Percentiles rank a stretch among this genome's conserved stretches.
phyloP scores from a whole-genome alignment of 2,329 filamentous ascomycete genomes.

The Aspergillus neoniger region DNA sequence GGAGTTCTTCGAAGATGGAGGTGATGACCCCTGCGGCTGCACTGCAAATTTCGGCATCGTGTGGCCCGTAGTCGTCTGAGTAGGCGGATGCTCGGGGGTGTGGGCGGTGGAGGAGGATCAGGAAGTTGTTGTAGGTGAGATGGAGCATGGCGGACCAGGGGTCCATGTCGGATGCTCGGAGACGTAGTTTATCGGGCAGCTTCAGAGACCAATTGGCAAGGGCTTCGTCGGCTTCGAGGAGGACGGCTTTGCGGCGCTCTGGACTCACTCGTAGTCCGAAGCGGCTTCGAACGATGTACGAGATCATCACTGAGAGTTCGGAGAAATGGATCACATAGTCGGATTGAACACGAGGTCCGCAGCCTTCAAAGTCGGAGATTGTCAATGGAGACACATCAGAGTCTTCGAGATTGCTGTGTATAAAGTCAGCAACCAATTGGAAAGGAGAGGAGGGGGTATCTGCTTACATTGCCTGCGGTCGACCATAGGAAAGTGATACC shows the following conservation, averaged over 20 bases:
- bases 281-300: constrained; percentile 45
- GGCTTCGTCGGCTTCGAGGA: constrained; percentile 45
- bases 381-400: constrained; percentile 52
- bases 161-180: constrained; percentile 45
- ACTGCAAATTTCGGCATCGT: constrained; percentile 50
- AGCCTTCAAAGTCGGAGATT: constrained; percentile 51
- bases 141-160: constrained; percentile 49
- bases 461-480: constrained; percentile 53
- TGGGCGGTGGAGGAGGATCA: constrained; percentile 49
- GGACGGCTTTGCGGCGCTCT: constrained; percentile 44
- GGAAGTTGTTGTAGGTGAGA: constrained; percentile 49
- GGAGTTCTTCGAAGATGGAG: constrained; percentile 48
- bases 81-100: constrained; percentile 47
- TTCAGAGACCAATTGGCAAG: constrained; percentile 47
- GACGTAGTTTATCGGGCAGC: constrained; percentile 43
- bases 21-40: constrained; percentile 48
- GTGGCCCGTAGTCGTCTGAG: constrained; percentile 47
- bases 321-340: constrained; percentile 53
- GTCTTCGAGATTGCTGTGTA: constrained; percentile 50
- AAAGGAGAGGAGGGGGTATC: background rate
- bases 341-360: constrained; percentile 46
- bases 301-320: constrained; percentile 54
- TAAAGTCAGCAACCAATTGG: background rate
- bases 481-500: constrained; percentile 51
- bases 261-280: constrained; percentile 44